These are phyloP conservation scores for Malassezia japonica DNA, from an alignment of 1,284 basidiomycete genomes.

Conservation along the genomic window DNA sequence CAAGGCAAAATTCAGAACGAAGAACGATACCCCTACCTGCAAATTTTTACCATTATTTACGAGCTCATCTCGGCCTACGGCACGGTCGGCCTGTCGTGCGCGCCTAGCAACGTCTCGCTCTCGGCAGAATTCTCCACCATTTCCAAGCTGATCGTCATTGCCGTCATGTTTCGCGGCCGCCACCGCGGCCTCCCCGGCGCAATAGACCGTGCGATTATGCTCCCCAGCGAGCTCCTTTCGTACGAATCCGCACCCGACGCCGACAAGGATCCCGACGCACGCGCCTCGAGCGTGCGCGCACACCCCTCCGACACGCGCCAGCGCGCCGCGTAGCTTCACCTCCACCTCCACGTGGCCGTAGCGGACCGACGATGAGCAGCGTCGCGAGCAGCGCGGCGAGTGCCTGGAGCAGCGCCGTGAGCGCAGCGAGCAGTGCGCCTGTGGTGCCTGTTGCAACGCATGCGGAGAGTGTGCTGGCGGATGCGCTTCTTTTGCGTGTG, in stretches of 20 bases:
- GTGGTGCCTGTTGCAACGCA: background rate
- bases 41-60: conserved; percentile 57
- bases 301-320: too few relatives aligned
- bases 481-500: background rate
- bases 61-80: conserved; percentile 68
- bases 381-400: background rate
- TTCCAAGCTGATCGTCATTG: conserved; percentile 69
- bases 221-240: conserved; percentile 35
- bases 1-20: conserved; percentile 35
- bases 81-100: conserved; percentile 55
- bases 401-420: background rate
- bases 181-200: conserved; percentile 69
- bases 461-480: background rate
- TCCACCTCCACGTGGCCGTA: background rate
- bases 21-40: conserved; percentile 34
- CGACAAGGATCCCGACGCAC: too few relatives aligned
- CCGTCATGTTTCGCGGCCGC: conserved; percentile 82
- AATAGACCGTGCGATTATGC: conserved; percentile 65
- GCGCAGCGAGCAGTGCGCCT: background rate
- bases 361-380: background rate
- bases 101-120: conserved; percentile 61
- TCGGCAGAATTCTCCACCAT: conserved; percentile 67
- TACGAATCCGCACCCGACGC: background rate
- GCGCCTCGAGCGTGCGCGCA: too few relatives aligned
- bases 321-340: too few relatives aligned